Conservation (phyloP, 139 green algal genomes). For the Yamagishiella unicocca region DNA sequence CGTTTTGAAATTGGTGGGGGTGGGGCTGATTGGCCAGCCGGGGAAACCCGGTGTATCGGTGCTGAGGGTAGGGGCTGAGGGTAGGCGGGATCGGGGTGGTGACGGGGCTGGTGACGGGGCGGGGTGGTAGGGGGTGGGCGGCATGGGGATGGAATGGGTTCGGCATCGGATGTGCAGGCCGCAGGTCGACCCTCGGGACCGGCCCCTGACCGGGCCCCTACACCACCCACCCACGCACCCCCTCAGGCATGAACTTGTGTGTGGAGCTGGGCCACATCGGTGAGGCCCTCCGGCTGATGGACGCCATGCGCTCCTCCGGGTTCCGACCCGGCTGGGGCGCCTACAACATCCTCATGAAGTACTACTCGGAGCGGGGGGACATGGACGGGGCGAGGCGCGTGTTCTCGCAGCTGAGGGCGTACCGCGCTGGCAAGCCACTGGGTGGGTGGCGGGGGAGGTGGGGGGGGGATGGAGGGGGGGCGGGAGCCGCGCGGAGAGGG, state of each 20-base stretch:
- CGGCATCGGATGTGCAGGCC: no score
- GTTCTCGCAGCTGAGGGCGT: conserved; percentile 62
- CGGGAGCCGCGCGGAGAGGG: no score
- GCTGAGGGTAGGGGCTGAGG: no score
- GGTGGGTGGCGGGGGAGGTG: not conserved
- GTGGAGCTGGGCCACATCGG: conserved; percentile 56
- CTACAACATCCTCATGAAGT: conserved; percentile 80
- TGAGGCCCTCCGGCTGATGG: conserved; percentile 70
- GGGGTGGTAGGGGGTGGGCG: no score
- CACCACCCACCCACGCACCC: not conserved
- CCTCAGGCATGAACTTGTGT: conserved; percentile 77
- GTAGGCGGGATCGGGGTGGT: no score
- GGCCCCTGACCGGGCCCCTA: no score
- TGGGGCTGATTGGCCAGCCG: no score
- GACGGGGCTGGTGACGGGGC: no score
- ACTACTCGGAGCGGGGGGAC: conserved; percentile 48
- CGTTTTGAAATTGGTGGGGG: no score
- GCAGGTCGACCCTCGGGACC: no score
- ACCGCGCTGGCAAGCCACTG: conserved; percentile 30
- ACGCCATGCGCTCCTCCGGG: conserved; percentile 41
- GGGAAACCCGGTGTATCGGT: no score
- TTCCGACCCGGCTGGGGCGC: conserved; percentile 55
- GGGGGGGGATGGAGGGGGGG: not conserved
- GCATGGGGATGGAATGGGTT: no score
- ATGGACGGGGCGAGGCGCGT: conserved; percentile 48